Base-by-base conservation (phyloP, 164 flowering plant genomes). In the Piper betle region DNA sequence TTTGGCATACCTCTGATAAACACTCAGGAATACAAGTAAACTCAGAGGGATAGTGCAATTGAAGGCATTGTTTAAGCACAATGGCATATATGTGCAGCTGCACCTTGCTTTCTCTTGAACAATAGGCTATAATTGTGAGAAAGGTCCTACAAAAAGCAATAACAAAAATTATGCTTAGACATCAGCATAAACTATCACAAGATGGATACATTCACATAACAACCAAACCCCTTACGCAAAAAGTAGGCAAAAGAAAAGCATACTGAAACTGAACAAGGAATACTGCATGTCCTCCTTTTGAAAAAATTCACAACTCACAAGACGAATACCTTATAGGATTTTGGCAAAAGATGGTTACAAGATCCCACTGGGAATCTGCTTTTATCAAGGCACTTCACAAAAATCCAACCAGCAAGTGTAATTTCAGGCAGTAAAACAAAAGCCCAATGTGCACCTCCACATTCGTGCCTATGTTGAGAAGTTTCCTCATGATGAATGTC, bases 401-500 rank as follows among this genome's bases (percentile, higher is more conserved):
- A 48, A 58, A 85, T 55, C 63, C 94, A 82, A 55, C 94, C 96
- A 64, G 91, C 86, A 74, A 91, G 68, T 71, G 85, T 82, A 3
- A 85, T 66, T 58, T 88, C 92, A 62, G 84, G 64, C 39, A 96
- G 98, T 63, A 91, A 77, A 58, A 84, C 75, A 16, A 73, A 78
- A 67, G 96, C 83, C 98, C 96, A 91, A 55, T 82, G 70, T 55
- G 72, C 81, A 66, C 95, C 96, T 56, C 68, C 71, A 73, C 98
- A 91, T 71, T 91, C 98, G 74, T 86, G 98, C 63, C 69, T 69
- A 64, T 86, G 98, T 67, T 91, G 96, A 62, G 72, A 56, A 58
- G 73, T 39, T 19, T 60, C 53, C 63, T 68, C 74, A 60, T 16
- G 39, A 15, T 39, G 60, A 62, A 60, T 50, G 39, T 62, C 62